phyloP scores from a whole-genome alignment of 2,329 filamentous ascomycete species.

The Ophiostoma piceae region DNA sequence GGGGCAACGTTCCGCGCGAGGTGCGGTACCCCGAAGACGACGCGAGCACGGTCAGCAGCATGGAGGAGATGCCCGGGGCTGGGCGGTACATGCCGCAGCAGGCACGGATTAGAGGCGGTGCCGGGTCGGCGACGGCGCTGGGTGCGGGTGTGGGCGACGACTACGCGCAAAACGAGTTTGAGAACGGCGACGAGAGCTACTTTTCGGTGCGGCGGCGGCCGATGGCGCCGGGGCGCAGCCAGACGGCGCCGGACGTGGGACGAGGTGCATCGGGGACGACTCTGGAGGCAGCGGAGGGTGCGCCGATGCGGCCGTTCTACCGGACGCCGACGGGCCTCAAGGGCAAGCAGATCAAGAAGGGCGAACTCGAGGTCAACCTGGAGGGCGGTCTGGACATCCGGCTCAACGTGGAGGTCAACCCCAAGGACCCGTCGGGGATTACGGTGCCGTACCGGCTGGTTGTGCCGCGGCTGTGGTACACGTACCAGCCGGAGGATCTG shows the following conservation, averaged over 20 bases:
- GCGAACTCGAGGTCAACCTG: conserved; percentile 62
- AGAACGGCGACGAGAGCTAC: conserved; percentile 52
- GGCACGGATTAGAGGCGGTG: conserved; percentile 24
- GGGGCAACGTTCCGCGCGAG: neutral
- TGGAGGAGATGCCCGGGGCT: conserved; percentile 27
- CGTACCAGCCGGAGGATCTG: conserved; percentile 41
- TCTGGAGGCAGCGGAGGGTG: conserved; percentile 9
- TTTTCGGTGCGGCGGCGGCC: conserved; percentile 45
- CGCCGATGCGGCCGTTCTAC: conserved; percentile 46
- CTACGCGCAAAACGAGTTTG: conserved; percentile 44
- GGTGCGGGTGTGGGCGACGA: conserved; percentile 37
- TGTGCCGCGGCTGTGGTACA: conserved; percentile 69
- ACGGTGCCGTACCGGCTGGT: conserved; percentile 83
- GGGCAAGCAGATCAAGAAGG: conserved; percentile 53
- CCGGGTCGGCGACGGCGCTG: conserved; percentile 26
- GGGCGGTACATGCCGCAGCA: neutral
- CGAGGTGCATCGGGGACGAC: neutral
- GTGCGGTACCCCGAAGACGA: conserved; percentile 30
- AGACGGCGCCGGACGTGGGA: conserved; percentile 26
- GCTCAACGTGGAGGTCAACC: conserved; percentile 82
- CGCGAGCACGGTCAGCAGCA: conserved; percentile 27
- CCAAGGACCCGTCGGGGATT: conserved; percentile 78
- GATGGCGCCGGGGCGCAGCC: conserved; percentile 19
- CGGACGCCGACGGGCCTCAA: conserved; percentile 66
- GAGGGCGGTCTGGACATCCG: conserved; percentile 81